These are phyloP conservation scores for Micromonas pusilla DNA, from an alignment of 139 green algal species.

Conservation along the genomic window DNA sequence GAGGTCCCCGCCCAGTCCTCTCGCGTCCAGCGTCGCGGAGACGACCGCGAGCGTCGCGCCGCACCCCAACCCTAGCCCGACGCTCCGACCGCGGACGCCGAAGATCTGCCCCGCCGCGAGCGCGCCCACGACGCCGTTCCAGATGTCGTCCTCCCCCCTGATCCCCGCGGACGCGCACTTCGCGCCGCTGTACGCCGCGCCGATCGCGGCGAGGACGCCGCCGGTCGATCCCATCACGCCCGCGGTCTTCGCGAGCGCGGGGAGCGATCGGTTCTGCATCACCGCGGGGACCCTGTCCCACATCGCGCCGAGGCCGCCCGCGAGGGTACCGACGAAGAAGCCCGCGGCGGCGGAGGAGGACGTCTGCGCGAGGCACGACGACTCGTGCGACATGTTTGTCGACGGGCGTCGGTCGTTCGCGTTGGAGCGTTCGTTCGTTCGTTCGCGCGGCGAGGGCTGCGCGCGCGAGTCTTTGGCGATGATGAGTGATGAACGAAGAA, in stretches of 20 bases:
- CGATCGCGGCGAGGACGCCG: slow-evolving; percentile 32
- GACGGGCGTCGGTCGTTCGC: no score
- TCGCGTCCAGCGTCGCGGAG: neutral
- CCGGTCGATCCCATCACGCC: slow-evolving; percentile 29
- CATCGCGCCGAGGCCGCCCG: no score
- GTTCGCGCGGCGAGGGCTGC: no score
- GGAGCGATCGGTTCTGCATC: slow-evolving; percentile 20
- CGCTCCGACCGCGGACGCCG: slow-evolving; percentile 20
- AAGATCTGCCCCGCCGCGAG: slow-evolving; percentile 33
- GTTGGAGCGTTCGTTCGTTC: no score
- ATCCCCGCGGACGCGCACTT: slow-evolving; percentile 26
- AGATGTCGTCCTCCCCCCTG: slow-evolving; percentile 38
- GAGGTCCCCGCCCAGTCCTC: neutral
- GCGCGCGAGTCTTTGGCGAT: no score
- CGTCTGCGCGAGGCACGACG: no score
- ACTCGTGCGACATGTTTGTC: no score
- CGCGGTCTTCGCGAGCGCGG: slow-evolving; percentile 35
- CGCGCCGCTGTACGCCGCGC: slow-evolving; percentile 22
- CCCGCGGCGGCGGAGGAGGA: no score
- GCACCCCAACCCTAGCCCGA: neutral
- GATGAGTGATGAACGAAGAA: no score
- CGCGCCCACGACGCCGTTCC: slow-evolving; percentile 37
- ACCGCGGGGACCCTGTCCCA: no score
- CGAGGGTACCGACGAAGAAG: no score
- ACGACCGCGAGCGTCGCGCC: neutral